phyloP scores from a whole-genome alignment of 257 asterid genomes.

The Striga asiatica region DNA sequence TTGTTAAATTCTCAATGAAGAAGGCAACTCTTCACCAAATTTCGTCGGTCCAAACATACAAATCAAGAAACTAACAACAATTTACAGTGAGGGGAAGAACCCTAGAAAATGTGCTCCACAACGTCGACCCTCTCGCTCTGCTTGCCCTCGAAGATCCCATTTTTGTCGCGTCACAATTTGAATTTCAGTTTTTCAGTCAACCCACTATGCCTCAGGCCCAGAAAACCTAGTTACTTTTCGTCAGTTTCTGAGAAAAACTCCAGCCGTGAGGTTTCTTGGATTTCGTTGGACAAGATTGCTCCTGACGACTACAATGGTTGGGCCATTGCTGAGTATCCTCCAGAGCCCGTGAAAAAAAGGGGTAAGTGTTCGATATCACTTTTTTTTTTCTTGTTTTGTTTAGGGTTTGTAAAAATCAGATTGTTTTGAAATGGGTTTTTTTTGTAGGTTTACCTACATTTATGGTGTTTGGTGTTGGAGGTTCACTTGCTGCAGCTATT shows the following conservation, averaged over 20 bases:
- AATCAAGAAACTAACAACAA: too few relatives aligned
- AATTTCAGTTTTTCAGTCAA: slow-evolving; percentile 23
- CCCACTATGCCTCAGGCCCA: slow-evolving; percentile 27
- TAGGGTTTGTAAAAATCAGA: neutral
- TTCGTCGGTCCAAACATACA: too few relatives aligned
- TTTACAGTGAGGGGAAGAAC: neutral
- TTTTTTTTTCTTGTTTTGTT: neutral
- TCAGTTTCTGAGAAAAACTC: slow-evolving; percentile 39
- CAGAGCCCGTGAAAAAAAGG: slow-evolving; percentile 19
- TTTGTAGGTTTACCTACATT: slow-evolving; percentile 37
- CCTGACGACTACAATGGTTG: slow-evolving; percentile 70
- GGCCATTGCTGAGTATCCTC: slow-evolving; percentile 42
- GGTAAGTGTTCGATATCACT: slow-evolving; percentile 21
- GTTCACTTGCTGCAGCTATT: slow-evolving; percentile 45
- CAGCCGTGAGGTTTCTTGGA: slow-evolving; percentile 39
- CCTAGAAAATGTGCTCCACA: slow-evolving; percentile 42
- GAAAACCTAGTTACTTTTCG: slow-evolving; percentile 22
- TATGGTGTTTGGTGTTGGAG: slow-evolving; percentile 46
- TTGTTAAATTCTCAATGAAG: too few relatives aligned
- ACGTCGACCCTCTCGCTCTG: slow-evolving; percentile 33
- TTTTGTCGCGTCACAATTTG: slow-evolving; percentile 25
- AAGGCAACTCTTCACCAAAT: neutral
- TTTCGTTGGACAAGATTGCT: slow-evolving; percentile 22
- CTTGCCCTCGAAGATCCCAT: slow-evolving; percentile 28
- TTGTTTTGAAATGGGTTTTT: slow-evolving; percentile 16